Evolutionary conservation across 495 filamentous ascomycete species (phyloP).

Genomic region (Hyaloscypha variabilis): DNA sequence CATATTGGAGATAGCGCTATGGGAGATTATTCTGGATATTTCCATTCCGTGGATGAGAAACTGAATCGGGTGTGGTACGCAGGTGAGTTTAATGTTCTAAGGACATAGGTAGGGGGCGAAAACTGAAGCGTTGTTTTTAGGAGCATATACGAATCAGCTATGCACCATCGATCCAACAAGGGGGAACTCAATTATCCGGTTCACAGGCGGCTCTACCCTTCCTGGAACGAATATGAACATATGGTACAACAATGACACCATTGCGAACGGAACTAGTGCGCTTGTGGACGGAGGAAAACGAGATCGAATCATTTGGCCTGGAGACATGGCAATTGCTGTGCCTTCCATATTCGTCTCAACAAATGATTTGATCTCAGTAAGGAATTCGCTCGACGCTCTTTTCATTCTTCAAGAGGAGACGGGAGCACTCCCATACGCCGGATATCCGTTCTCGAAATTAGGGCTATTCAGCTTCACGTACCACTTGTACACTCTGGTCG

Average conservation of each 20-base stretch:
- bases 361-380: conserved; percentile 60
- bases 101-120: too few relatives aligned
- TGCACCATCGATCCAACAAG: conserved; percentile 16
- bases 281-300: conserved; percentile 57
- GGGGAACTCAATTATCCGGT: too few relatives aligned
- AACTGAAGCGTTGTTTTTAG: too few relatives aligned
- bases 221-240: too few relatives aligned
- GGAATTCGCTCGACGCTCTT: conserved; percentile 53
- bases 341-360: conserved; percentile 56
- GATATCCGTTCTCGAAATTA: not conserved
- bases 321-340: conserved; percentile 62
- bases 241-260: conserved; percentile 19
- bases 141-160: conserved; percentile 59
- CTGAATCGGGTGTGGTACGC: conserved; percentile 65
- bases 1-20: too few relatives aligned
- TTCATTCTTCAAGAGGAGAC: conserved; percentile 3
- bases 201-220: too few relatives aligned
- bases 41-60: conserved; percentile 58
- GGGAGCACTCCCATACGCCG: conserved; percentile 15
- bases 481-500: conserved; percentile 65
- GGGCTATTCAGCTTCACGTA: conserved; percentile 38
- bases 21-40: conserved; percentile 60
- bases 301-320: conserved; percentile 58
- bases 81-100: conserved; percentile 22
- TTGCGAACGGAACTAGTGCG: conserved; percentile 30